Conservation (phyloP, 129 eudicot genomes). For the Ambrosia artemisiifolia region DNA sequence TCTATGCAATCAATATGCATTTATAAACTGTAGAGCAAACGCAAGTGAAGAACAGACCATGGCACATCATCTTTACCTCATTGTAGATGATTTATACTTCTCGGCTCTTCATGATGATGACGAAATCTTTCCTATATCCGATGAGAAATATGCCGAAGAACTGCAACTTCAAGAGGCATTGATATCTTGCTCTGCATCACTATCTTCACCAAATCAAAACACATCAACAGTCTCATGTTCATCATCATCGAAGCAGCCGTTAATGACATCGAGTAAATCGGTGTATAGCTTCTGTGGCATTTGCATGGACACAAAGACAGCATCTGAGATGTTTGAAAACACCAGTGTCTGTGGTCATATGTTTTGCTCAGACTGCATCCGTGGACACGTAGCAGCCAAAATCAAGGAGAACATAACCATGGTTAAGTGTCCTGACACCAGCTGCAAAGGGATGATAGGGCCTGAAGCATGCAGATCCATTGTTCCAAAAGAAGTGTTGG, state of each 20-base stretch:
- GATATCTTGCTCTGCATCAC: slow-evolving; percentile 12
- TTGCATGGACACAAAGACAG: slow-evolving; percentile 37
- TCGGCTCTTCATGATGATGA: slow-evolving; percentile 32
- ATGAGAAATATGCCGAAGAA: slow-evolving; percentile 38
- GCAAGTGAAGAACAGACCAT: neutral
- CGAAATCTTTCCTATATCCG: slow-evolving; percentile 37
- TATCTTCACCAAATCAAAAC: no score
- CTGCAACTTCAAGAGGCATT: slow-evolving; percentile 48
- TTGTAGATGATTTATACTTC: slow-evolving; percentile 42
- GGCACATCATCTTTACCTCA: neutral
- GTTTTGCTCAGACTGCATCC: slow-evolving; percentile 42
- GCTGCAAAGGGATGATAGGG: slow-evolving; percentile 25
- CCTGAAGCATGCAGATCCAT: slow-evolving; percentile 23
- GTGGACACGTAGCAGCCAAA: slow-evolving; percentile 36
- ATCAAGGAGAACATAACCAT: slow-evolving; percentile 19
- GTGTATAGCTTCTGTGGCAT: slow-evolving; percentile 28
- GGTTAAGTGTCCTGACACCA: slow-evolving; percentile 35
- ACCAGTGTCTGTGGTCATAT: slow-evolving; percentile 34
- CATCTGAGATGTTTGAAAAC: slow-evolving; percentile 37
- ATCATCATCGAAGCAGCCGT: neutral
- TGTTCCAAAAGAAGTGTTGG: slow-evolving; percentile 33
- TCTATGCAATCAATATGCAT: neutral
- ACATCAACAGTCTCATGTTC: neutral
- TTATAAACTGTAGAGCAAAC: neutral
- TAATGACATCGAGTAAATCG: neutral